Conservation (phyloP, 164 flowering plant species). For the Magnolia officinalis region DNA sequence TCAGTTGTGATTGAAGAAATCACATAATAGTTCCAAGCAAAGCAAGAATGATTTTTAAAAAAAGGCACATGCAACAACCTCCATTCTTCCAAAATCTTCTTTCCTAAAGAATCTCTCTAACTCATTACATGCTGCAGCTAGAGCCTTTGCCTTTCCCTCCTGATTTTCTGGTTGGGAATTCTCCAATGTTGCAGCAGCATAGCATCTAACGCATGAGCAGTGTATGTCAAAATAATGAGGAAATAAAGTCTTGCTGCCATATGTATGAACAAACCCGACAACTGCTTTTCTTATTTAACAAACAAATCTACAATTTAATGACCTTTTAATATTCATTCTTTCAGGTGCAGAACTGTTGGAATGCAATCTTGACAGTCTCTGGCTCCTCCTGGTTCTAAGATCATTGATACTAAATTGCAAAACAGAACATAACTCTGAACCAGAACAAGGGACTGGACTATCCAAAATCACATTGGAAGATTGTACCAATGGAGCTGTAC, state of each 20-base stretch:
- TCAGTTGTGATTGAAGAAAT: background rate
- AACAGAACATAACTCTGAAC: conserved; percentile 36
- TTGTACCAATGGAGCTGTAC: conserved; percentile 19
- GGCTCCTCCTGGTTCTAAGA: conserved; percentile 47
- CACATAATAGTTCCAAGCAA: background rate
- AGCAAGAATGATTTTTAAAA: background rate
- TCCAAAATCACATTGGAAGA: conserved; percentile 32
- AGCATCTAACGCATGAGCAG: conserved; percentile 38
- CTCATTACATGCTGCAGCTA: conserved; percentile 86
- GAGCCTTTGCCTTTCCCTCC: conserved; percentile 62
- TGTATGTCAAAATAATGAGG: conserved; percentile 1
- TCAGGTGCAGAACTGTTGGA: conserved; percentile 16
- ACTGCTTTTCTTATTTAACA: background rate
- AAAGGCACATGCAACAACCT: conserved; percentile 44
- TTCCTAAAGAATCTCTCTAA: conserved; percentile 82
- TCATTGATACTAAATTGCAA: conserved; percentile 69
- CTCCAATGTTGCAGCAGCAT: conserved; percentile 78
- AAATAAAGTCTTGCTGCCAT: background rate
- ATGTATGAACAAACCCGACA: background rate
- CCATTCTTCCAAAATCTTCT: conserved; percentile 77
- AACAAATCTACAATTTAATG: conserved; percentile 2
- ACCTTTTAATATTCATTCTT: conserved; percentile 38
- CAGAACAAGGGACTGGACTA: conserved; percentile 36
- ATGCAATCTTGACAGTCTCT: conserved; percentile 46
- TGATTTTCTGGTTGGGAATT: conserved; percentile 65